phyloP scores from a whole-genome alignment of 2,329 filamentous ascomycete species.

The Venturia aucupariae region DNA sequence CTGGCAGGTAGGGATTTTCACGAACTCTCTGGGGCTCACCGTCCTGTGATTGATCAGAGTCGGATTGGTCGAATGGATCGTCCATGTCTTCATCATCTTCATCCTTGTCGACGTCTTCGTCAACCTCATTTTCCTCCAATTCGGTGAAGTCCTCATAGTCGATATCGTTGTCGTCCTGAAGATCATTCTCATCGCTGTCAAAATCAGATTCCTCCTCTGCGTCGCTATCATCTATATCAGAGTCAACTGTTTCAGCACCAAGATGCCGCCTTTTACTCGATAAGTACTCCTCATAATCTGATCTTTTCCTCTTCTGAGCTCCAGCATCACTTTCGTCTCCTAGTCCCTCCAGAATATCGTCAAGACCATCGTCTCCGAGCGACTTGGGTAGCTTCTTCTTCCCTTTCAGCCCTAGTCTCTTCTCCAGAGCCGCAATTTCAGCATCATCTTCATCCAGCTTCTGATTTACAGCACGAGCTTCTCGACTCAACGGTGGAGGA shows the following conservation, averaged over 20 bases:
- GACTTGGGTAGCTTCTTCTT: conserved; percentile 64
- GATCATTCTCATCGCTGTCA: conserved; percentile 22
- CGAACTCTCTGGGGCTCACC: conserved; percentile 34
- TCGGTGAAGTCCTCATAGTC: conserved; percentile 26
- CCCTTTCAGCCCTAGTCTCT: conserved; percentile 72
- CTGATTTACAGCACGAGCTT: conserved; percentile 38
- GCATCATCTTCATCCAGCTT: conserved; percentile 72
- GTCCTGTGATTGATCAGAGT: conserved; percentile 26
- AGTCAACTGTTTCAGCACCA: conserved; percentile 20
- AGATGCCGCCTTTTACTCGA: conserved; percentile 39
- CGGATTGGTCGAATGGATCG: conserved; percentile 21
- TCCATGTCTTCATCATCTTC: conserved; percentile 24
- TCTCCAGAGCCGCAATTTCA: conserved; percentile 80
- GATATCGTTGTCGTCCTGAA: conserved; percentile 22
- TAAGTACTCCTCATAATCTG: conserved; percentile 54
- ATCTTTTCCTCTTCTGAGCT: conserved; percentile 45
- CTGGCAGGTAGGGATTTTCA: conserved; percentile 87
- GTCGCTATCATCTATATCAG: conserved; percentile 23
- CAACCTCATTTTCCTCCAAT: conserved; percentile 26
- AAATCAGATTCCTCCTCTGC: conserved; percentile 20
- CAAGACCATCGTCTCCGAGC: conserved; percentile 75
- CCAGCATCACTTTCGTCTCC: conserved; percentile 38
- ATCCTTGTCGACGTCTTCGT: conserved; percentile 18
- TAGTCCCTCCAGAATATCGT: conserved; percentile 64
- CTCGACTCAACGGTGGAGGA: background rate